Conservation (phyloP, 2,329 filamentous ascomycete genomes). For the Pseudomassariella vexata region DNA sequence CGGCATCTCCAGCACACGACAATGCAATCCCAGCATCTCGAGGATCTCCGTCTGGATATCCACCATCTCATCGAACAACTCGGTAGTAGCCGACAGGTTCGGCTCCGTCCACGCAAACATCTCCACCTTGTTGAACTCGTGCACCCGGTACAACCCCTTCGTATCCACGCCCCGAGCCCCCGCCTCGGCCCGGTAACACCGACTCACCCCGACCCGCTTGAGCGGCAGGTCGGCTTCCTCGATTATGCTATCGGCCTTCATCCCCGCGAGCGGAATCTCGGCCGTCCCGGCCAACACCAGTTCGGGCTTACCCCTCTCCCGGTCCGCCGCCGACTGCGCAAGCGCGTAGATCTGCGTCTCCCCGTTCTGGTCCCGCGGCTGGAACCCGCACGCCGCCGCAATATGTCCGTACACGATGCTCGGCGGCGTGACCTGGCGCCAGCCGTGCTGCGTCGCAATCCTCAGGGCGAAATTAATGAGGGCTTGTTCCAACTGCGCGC, state of each 20-base stretch:
- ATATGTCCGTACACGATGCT: constrained; percentile 91
- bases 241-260: constrained; percentile 72
- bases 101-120: constrained; percentile 87
- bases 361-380: constrained; percentile 81
- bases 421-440: constrained; percentile 76
- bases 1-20: constrained; percentile 90
- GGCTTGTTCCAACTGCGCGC: constrained; percentile 89
- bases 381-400: constrained; percentile 86
- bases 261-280: constrained; percentile 89
- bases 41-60: constrained; percentile 83
- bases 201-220: constrained; percentile 75
- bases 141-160: constrained; percentile 91
- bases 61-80: constrained; percentile 79
- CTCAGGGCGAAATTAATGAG: constrained; percentile 79
- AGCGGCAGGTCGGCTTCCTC: constrained; percentile 62
- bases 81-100: constrained; percentile 38
- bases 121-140: constrained; percentile 98
- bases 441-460: constrained; percentile 67
- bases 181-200: constrained; percentile 95
- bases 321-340: constrained; percentile 59
- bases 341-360: constrained; percentile 90
- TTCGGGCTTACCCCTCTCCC: constrained; percentile 56
- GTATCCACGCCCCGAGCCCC: constrained; percentile 85
- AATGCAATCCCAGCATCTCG: constrained; percentile 69
- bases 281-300: constrained; percentile 81